phyloP scores from a whole-genome alignment of 306 rosid genomes.

The Chamaecrista fasciculata region DNA sequence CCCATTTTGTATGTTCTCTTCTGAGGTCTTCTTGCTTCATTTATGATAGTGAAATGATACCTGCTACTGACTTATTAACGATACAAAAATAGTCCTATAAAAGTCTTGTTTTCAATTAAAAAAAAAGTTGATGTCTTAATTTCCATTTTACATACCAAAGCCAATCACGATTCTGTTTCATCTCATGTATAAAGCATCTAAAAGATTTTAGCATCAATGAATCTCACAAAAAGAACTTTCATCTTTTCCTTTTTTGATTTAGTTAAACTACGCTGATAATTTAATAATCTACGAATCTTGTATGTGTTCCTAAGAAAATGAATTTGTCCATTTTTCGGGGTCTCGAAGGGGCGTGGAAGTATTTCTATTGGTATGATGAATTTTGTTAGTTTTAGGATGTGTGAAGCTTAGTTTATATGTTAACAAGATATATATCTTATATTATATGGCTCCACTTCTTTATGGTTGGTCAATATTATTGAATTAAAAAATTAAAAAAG shows the following conservation, averaged over 20 bases:
- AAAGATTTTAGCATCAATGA: background rate
- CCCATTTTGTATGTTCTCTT: conserved; percentile 29
- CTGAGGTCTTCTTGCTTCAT: background rate
- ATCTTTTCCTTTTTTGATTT: background rate
- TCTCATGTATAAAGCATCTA: background rate
- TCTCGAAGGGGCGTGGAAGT: too few relatives aligned
- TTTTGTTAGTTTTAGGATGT: background rate
- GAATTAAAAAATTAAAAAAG: too few relatives aligned
- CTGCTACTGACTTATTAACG: conserved; percentile 13
- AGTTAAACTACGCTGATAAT: background rate
- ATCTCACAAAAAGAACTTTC: background rate
- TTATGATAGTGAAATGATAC: conserved; percentile 23
- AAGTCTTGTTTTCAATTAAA: conserved; percentile 11
- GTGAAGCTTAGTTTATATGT: background rate
- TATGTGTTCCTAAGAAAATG: too few relatives aligned
- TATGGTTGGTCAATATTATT: too few relatives aligned
- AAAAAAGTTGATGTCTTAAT: background rate
- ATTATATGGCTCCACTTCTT: too few relatives aligned
- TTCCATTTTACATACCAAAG: conserved; percentile 11
- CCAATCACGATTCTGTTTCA: background rate
- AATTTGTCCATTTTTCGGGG: too few relatives aligned
- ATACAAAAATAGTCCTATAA: background rate
- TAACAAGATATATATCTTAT: background rate
- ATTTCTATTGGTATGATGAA: background rate
- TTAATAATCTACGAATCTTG: background rate